Base-by-base conservation (phyloP, 805 yeast species). In the Saccharomyces paradoxus region DNA sequence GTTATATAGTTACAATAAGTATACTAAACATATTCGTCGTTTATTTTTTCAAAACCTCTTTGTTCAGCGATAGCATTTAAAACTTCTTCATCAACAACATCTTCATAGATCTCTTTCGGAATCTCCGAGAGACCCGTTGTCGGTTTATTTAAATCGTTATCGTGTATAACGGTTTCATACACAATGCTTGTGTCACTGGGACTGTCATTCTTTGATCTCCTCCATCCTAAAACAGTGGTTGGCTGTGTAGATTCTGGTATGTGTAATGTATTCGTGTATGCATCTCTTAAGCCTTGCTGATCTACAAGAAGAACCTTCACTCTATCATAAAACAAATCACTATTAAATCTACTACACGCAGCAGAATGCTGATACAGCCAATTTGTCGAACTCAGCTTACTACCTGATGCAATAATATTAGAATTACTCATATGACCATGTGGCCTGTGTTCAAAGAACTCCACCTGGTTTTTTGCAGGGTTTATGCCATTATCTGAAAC, bases 361-460 rank as follows among this genome's bases (percentile, higher is more conserved):
- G 77, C 71, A 0, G 96, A 94, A 60, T 89, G 90, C 63, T 88
- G 91, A 60, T 79, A 81, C 72, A 90, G 79, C 96, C 97, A 90
- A 41, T 86, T 82, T 31, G 85, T 84, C 60, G 89, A 89, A 32
- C 81, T 78, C 49, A 81, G 63, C 47, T 63, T 69, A 28, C 58
- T 64, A 2, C 64, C 62, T 12, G 64, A 51, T n/a, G 59, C 41
- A n/a, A 54, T 51, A 26, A 59, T 49, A 44, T 46, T 49, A 4
- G 30, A n/a, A 10, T 51, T 28, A 28, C 46, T 46, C 17, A 22
- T 32, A 50, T 53, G 56, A 9, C 41, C 51, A 41, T 59, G 58
- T 31, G 58, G 57, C 53, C 66, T 63, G 52, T 72, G 74, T 47
- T 71, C 71, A 53, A 73, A 75, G 54, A 65, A 75, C 65, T 63